These are phyloP conservation scores for Tolypocladium nubicola DNA, from an alignment of 2,329 filamentous ascomycete genomes.

Conservation along the genomic window DNA sequence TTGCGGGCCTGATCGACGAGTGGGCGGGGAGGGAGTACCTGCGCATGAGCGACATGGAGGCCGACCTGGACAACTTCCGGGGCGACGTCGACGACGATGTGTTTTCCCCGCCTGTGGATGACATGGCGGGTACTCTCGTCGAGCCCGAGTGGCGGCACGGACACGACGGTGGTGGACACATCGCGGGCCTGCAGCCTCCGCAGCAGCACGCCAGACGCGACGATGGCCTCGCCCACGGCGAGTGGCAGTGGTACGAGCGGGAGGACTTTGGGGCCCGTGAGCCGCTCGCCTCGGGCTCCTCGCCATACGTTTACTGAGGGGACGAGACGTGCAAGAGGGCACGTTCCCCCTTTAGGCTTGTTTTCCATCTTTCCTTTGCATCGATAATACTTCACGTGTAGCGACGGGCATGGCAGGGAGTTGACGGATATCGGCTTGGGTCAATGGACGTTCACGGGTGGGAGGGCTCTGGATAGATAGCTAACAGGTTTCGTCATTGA, in stretches of 20 bases:
- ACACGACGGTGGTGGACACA: background rate
- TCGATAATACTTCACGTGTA: background rate
- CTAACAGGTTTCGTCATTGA: background rate
- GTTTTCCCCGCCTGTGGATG: background rate
- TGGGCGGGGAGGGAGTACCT: constrained; percentile 49
- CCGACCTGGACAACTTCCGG: constrained; percentile 46
- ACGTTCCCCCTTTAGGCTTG: background rate
- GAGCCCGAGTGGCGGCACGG: background rate
- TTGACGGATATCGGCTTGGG: background rate
- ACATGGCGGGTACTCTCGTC: background rate
- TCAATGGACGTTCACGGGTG: background rate
- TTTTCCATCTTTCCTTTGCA: background rate
- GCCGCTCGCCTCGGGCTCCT: constrained; percentile 11
- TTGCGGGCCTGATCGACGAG: constrained; percentile 48
- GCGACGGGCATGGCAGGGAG: constrained; percentile 6
- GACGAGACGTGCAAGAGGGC: background rate
- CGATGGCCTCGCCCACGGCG: constrained; percentile 8
- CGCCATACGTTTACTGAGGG: constrained; percentile 18
- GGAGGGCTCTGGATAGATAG: background rate
- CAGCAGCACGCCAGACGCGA: background rate
- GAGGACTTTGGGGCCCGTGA: constrained; percentile 20
- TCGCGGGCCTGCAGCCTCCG: background rate
- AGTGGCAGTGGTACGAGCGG: constrained; percentile 23
- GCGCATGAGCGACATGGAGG: constrained; percentile 49
- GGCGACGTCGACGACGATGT: constrained; percentile 14